Conservation (phyloP, 2,329 filamentous ascomycete species). For the Intubia oerlemansii region DNA sequence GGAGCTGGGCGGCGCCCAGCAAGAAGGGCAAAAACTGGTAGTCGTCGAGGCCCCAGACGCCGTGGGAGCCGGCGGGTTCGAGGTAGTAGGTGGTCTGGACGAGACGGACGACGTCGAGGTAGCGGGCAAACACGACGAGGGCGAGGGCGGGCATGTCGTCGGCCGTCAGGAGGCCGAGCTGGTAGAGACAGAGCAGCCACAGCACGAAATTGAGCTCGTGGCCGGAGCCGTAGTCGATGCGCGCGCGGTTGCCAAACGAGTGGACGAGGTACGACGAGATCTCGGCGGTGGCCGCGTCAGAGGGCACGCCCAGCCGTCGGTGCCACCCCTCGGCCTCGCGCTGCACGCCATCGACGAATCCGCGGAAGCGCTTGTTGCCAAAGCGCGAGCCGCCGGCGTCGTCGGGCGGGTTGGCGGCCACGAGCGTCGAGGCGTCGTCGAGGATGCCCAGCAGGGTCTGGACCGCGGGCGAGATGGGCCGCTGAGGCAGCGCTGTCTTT, state of each 20-base stretch:
- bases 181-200: slow-evolving; percentile 87
- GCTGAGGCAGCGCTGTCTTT: slow-evolving; percentile 2
- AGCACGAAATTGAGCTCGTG: slow-evolving; percentile 95
- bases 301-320: slow-evolving; percentile 29
- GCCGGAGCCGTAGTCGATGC: slow-evolving; percentile 92
- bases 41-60: slow-evolving; percentile 94
- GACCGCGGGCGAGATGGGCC: slow-evolving; percentile 40
- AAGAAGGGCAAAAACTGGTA: slow-evolving; percentile 95
- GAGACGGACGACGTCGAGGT: slow-evolving; percentile 68
- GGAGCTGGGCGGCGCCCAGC: slow-evolving; percentile 76
- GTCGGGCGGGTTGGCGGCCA: slow-evolving; percentile 52
- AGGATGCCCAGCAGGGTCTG: slow-evolving; percentile 47
- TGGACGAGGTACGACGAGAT: slow-evolving; percentile 60
- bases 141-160: slow-evolving; percentile 54
- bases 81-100: slow-evolving; percentile 90
- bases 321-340: slow-evolving; percentile 42
- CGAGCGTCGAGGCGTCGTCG: slow-evolving; percentile 42
- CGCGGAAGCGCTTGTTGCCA: slow-evolving; percentile 79
- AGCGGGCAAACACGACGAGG: slow-evolving; percentile 59
- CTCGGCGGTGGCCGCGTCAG: slow-evolving; percentile 36
- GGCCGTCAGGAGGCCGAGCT: slow-evolving; percentile 41
- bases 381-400: slow-evolving; percentile 81
- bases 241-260: slow-evolving; percentile 64
- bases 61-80: slow-evolving; percentile 88
- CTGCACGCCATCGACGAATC: slow-evolving; percentile 51